Percentiles rank a stretch among this genome's conserved stretches.
Evolutionary conservation across 2,329 filamentous ascomycete species (phyloP).

Genomic region (Pseudogymnoascus sp.): DNA sequence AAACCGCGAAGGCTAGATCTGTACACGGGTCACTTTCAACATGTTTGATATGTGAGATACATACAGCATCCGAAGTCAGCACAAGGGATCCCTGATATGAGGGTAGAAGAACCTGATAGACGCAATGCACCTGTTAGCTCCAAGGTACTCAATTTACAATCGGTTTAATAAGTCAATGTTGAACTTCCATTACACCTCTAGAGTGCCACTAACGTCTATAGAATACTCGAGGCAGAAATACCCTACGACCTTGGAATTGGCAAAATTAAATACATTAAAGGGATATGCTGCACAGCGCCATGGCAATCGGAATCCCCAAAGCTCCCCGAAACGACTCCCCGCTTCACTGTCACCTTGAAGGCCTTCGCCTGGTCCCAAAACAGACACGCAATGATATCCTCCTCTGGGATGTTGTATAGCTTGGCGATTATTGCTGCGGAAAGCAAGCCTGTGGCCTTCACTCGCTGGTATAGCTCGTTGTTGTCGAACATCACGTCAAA

Average conservation of each 20-base stretch:
- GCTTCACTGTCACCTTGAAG: conserved; percentile 40
- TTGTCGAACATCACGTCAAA: conserved; percentile 44
- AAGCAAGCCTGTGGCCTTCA: conserved; percentile 33
- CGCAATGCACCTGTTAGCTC: too few species aligned
- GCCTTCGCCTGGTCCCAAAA: conserved; percentile 39
- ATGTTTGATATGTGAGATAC: too few species aligned
- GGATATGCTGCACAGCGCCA: conserved; percentile 33
- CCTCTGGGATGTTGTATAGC: conserved; percentile 22
- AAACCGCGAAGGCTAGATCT: too few species aligned
- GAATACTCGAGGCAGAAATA: too few species aligned
- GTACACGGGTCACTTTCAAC: too few species aligned
- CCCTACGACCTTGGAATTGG: neutral
- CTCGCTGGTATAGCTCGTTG: conserved; percentile 27
- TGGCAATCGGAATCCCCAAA: conserved; percentile 33
- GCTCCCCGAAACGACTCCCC: conserved; percentile 31
- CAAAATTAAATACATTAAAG: conserved; percentile 25
- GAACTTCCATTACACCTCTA: too few species aligned
- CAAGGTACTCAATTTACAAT: too few species aligned
- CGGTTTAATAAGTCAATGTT: too few species aligned
- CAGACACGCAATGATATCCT: conserved; percentile 15
- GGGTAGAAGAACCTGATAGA: too few species aligned
- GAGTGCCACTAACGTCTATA: too few species aligned
- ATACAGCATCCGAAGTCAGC: too few species aligned
- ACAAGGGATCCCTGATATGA: too few species aligned
- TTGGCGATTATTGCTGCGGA: conserved; percentile 28